phyloP scores from a whole-genome alignment of 176 grass and related monocot species.

The sorghum (Sorghum bicolor) region DNA sequence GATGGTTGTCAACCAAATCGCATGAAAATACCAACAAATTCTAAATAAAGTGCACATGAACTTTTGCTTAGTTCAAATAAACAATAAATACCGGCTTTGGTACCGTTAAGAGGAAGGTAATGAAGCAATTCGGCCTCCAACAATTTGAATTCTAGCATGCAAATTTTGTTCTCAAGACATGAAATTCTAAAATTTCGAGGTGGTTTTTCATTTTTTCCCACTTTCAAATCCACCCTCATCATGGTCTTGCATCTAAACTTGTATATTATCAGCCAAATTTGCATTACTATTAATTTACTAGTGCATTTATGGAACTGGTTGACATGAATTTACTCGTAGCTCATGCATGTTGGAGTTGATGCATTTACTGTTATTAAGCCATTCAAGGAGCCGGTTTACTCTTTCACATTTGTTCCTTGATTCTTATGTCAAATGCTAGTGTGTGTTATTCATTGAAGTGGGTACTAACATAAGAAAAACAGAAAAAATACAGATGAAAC shows the following conservation, averaged over 20 bases:
- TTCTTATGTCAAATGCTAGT: not conserved
- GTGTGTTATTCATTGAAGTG: not conserved
- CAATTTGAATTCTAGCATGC: not conserved
- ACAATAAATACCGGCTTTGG: not conserved
- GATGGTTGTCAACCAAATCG: constrained; percentile 6
- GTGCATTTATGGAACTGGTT: not conserved
- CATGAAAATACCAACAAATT: constrained; percentile 21
- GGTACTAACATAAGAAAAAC: not conserved
- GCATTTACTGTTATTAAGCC: not conserved
- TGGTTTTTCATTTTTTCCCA: not conserved
- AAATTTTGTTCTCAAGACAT: not conserved
- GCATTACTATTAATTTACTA: not conserved
- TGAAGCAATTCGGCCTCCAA: constrained; percentile 3
- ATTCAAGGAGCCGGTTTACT: not conserved
- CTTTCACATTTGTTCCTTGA: not conserved
- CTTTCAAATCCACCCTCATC: not conserved
- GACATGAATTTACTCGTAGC: not conserved
- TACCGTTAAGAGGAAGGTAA: constrained; percentile 10
- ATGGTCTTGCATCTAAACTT: not conserved
- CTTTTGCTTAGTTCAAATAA: constrained; percentile 8
- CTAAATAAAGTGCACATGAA: constrained; percentile 6
- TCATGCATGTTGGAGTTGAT: not conserved
- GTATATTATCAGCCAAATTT: not conserved
- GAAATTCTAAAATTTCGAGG: not conserved
- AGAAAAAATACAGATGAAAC: too few relatives aligned